Conservation (phyloP, 1,139 yeast species). For the Oligophagozyma castellii region DNA sequence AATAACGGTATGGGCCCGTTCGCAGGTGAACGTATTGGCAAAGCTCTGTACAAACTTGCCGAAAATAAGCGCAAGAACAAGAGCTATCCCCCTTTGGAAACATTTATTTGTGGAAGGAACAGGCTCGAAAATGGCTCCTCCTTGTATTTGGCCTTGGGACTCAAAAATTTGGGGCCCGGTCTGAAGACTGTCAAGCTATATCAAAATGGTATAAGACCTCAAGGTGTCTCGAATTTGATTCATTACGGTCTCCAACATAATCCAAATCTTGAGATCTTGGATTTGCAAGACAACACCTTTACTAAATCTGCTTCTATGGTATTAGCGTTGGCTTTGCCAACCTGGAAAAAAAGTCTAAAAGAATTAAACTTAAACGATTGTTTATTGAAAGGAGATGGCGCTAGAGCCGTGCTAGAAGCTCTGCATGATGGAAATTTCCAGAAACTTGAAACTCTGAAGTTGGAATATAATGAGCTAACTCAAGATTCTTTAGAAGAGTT, state of each 20-base stretch:
- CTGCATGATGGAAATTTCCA: conserved; percentile 30
- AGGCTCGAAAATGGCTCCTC: conserved; percentile 90
- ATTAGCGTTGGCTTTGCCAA: conserved; percentile 42
- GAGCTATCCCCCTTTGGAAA: conserved; percentile 38
- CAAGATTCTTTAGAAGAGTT: conserved; percentile 39
- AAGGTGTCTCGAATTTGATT: conserved; percentile 68
- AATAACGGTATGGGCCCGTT: conserved; percentile 97
- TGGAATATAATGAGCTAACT: conserved; percentile 86
- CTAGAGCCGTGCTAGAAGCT: conserved; percentile 38
- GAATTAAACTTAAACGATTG: conserved; percentile 88
- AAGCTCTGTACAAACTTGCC: conserved; percentile 65
- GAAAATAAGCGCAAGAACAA: conserved; percentile 36
- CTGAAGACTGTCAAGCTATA: conserved; percentile 67
- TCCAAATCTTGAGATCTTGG: conserved; percentile 51
- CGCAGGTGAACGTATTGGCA: conserved; percentile 90
- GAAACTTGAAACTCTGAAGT: conserved; percentile 43
- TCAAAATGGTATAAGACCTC: conserved; percentile 94
- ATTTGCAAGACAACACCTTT: conserved; percentile 89
- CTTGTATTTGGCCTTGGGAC: conserved; percentile 60
- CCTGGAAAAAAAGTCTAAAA: conserved; percentile 41
- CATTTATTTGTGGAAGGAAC: conserved; percentile 92
- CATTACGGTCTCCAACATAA: conserved; percentile 56
- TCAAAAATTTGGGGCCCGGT: conserved; percentile 53
- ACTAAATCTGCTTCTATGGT: conserved; percentile 74
- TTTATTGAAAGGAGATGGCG: conserved; percentile 67